Base-by-base conservation (phyloP, 2,329 filamentous ascomycete species). In the Aspergillus tamarii region DNA sequence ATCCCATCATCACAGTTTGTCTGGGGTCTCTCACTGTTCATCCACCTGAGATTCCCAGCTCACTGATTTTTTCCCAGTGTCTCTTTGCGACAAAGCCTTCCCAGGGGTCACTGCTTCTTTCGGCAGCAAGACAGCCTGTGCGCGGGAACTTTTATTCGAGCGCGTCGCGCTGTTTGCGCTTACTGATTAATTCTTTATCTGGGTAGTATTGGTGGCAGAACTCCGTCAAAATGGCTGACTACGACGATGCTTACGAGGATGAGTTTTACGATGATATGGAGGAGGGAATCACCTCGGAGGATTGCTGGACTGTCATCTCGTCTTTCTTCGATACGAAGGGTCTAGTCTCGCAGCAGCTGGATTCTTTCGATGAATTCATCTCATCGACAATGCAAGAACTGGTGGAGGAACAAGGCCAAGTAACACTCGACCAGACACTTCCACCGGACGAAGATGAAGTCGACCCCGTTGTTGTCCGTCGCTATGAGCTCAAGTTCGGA, bases 351-450 rank as follows among this genome's bases (percentile, higher is more conserved):
- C 94, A 99, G 81, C 95, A 99, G 83, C 89, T 98, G 67, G 94
- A 98, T 78, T 99, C 96, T 0, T 99, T 97, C 81, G 93, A 99
- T 81, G 94, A 98, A 77, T 99, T 99, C 74, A 94, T 95, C 62
- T 89, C 91, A 64, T 93, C 92, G 26, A 97, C 94, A 0, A 94
- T 99, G 80, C 94, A 98, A 75, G 92, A 97, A 72, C 88, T 99
- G 64, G 91, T 99, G 64, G 90, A 93, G 73, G 95, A 98, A 78
- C 94, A 97, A 77, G 92, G 92, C 46, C 88, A 90, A 69, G 90
- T 98, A 66, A 93, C 92, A n/a, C 88, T 99, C 68, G 95, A 99
- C 75, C 93, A 97, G 78, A 94, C 93, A 66, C 90, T 94, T 67
- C 91, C 93, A 5, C 89, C 90, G 36, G 86, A 88, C 63, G 85